Conservation (phyloP, 371 early-diverging fungal genomes). For the Dinochytrium kinnereticum region DNA sequence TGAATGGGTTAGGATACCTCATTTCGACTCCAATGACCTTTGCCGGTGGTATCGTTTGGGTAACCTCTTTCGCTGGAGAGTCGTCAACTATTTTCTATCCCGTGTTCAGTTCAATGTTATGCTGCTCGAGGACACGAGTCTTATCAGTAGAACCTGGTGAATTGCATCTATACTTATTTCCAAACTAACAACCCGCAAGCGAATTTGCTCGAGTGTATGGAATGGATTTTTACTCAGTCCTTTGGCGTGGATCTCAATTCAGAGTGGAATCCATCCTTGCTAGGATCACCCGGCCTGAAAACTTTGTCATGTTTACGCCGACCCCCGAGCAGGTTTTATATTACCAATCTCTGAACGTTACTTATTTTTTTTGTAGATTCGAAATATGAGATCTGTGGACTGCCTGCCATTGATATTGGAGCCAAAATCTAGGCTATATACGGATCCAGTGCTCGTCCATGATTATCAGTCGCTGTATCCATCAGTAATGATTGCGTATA, state of each 20-base stretch:
- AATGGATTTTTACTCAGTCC: constrained; percentile 81
- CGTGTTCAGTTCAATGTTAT: constrained; percentile 70
- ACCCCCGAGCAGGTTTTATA: constrained; percentile 61
- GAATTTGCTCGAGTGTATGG: constrained; percentile 91
- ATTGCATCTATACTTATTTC: background rate
- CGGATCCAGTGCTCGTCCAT: constrained; percentile 80
- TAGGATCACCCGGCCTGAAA: constrained; percentile 82
- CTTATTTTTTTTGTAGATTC: constrained; percentile 54
- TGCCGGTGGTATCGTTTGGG: constrained; percentile 69
- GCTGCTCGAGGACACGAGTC: constrained; percentile 72
- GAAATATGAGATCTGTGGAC: constrained; percentile 74
- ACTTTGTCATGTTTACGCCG: constrained; percentile 52
- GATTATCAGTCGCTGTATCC: constrained; percentile 95
- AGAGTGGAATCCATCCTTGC: constrained; percentile 88
- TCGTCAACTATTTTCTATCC: constrained; percentile 69
- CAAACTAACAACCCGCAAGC: constrained; percentile 32
- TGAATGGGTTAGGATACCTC: constrained; percentile 69
- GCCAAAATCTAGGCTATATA: constrained; percentile 80
- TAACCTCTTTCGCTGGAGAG: constrained; percentile 61
- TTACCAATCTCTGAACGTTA: background rate
- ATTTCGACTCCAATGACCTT: constrained; percentile 61
- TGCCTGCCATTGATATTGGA: constrained; percentile 88
- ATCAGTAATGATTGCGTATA: constrained; percentile 92
- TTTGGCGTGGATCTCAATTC: constrained; percentile 89
- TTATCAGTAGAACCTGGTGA: constrained; percentile 67